Evolutionary conservation across 2,329 filamentous ascomycete species (phyloP).

Genomic region (Nemania diffusa): DNA sequence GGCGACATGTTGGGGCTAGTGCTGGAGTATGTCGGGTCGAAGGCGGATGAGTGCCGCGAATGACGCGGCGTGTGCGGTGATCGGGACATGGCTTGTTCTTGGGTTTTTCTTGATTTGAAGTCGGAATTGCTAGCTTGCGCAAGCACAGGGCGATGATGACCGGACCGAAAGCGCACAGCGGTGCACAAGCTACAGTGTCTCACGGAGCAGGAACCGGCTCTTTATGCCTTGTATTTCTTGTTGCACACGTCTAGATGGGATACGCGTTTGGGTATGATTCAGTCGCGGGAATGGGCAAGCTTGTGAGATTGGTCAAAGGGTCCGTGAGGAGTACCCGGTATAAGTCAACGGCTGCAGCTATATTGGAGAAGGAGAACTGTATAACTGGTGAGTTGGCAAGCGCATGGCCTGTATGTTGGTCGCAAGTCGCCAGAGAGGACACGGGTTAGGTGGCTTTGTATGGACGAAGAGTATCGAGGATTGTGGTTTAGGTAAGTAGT

Average conservation of each 20-base stretch:
- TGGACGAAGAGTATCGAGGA: neutral
- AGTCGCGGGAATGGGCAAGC: constrained; percentile 15
- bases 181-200: constrained; percentile 18
- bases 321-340: constrained; percentile 23
- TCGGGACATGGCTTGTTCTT: constrained; percentile 52
- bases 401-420: constrained; percentile 16
- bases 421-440: constrained; percentile 6
- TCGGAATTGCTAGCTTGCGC: constrained; percentile 9
- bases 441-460: neutral
- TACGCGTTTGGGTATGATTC: constrained; percentile 14
- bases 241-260: constrained; percentile 12
- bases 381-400: constrained; percentile 32
- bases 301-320: constrained; percentile 9
- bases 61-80: constrained; percentile 68
- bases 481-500: neutral
- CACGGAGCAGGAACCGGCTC: neutral
- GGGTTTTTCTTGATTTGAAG: neutral
- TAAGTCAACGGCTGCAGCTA: constrained; percentile 43
- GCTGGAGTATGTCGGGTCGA: constrained; percentile 55
- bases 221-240: constrained; percentile 16
- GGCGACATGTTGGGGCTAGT: constrained; percentile 58
- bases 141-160: constrained; percentile 10
- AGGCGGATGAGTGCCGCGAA: constrained; percentile 66
- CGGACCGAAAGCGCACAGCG: neutral
- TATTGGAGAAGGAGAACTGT: constrained; percentile 24